A percentile compares a stretch with the other conserved stretches of the same genome.
These are phyloP conservation scores for Tylopilus felleus DNA, from an alignment of 768 basidiomycete species.

Conservation along the genomic window DNA sequence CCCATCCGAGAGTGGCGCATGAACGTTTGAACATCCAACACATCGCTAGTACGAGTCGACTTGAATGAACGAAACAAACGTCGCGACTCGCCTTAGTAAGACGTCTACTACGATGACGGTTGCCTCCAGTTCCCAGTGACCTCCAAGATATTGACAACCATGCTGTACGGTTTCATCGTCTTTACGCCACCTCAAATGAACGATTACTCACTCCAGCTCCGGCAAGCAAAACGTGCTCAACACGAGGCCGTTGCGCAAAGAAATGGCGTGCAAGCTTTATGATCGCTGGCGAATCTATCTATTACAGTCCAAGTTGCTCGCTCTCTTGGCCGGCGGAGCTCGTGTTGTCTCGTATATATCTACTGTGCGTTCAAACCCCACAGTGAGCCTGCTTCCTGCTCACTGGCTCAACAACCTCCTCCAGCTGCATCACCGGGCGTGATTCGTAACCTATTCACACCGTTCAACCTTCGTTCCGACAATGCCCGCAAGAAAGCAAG, in stretches of 20 bases:
- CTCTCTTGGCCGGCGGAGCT: constrained; percentile 24
- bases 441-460: constrained; percentile 12
- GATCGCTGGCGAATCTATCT: constrained; percentile 24
- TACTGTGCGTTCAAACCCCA: constrained; percentile 13
- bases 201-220: constrained; percentile 28
- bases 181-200: constrained; percentile 21
- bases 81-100: not conserved
- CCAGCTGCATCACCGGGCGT: constrained; percentile 8
- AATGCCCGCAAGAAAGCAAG: constrained; percentile 28
- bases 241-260: constrained; percentile 29
- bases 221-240: constrained; percentile 33
- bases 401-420: constrained; percentile 1
- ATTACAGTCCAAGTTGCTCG: constrained; percentile 19
- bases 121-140: not conserved
- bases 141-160: not conserved
- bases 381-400: constrained; percentile 8
- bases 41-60: too few relatives aligned
- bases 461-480: constrained; percentile 16
- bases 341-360: constrained; percentile 28
- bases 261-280: constrained; percentile 20
- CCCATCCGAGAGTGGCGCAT: not conserved
- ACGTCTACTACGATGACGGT: not conserved
- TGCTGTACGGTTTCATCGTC: constrained; percentile 14
- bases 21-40: not conserved
- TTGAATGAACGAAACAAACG: not conserved